Evolutionary conservation across 1,139 yeast species (phyloP).

Genomic region (Spencermartinsiella ligniputridi): DNA sequence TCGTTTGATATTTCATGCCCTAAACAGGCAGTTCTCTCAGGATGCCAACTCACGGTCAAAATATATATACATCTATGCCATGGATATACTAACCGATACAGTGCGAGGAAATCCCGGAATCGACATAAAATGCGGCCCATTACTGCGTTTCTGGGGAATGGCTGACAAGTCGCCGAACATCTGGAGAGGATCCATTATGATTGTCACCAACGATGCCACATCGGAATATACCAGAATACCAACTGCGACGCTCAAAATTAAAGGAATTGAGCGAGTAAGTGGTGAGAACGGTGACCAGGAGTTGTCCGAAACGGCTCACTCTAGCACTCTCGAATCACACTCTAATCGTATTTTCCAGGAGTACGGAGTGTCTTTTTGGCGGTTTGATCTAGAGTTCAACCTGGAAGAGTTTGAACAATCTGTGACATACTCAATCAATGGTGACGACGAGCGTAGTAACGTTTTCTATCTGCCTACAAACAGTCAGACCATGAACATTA

Average conservation of each 20-base stretch:
- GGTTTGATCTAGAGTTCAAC: slow-evolving; percentile 53
- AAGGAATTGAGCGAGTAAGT: background rate
- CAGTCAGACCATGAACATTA: slow-evolving; percentile 65
- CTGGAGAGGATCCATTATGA: slow-evolving; percentile 62
- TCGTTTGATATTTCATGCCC: background rate
- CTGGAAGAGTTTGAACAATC: slow-evolving; percentile 50
- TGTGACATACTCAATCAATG: slow-evolving; percentile 55
- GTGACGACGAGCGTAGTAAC: slow-evolving; percentile 38
- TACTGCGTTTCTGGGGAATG: slow-evolving; percentile 61
- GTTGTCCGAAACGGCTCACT: background rate
- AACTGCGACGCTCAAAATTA: slow-evolving; percentile 8
- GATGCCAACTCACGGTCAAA: background rate
- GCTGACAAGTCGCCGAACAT: slow-evolving; percentile 43
- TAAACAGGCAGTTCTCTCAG: background rate
- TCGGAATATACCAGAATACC: slow-evolving; percentile 27
- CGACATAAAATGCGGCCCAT: slow-evolving; percentile 73
- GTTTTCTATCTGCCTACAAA: slow-evolving; percentile 57
- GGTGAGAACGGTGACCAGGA: background rate
- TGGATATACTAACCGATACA: slow-evolving; percentile 1
- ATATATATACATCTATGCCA: background rate
- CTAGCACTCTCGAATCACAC: slow-evolving; percentile 4
- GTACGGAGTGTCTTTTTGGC: slow-evolving; percentile 53
- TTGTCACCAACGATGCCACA: slow-evolving; percentile 48
- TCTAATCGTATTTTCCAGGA: slow-evolving; percentile 41
- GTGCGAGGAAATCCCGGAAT: slow-evolving; percentile 33